Evolutionary conservation across 495 filamentous ascomycete genomes (phyloP), one percentile per base, ranked within the genome.

Genomic region (Penicilliopsis zonata): DNA sequence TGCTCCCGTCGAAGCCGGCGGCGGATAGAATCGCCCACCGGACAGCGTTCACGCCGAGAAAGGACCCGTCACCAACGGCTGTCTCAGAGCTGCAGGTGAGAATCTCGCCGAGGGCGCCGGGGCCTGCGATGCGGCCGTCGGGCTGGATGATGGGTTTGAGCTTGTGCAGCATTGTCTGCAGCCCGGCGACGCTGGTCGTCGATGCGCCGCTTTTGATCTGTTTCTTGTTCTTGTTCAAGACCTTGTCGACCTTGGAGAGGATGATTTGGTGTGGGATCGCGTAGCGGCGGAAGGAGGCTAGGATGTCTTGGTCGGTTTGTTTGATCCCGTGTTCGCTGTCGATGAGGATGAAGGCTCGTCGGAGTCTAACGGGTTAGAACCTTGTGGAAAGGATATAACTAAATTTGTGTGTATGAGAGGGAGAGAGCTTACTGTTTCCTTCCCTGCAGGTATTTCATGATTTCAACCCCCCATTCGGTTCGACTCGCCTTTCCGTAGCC

Each of bases 281-380:
- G 4, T 63, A 57, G 30, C 70, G 46, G 20, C 78, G 63, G 33
- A 96, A 67, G 24, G 80, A 45, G 13, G 53, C 47, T 9, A 98
- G 58, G 23, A 92, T 59, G 28, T 74, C 57, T 7, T 64, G 37
- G 52, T 98, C 90, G 3, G 57, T 70, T 12, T 60, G 44, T 49
- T 94, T 95, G 4, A 92, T 49, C n/a, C 86, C 86, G 35, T 86
- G 79, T 22, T 70, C 56, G 10, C 80, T 69, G 53, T 94, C 86
- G 3, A 98, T 66, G 17, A 98, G 67, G 28, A 98, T 46, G 40
- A 93, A 88, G 2, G 76, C 78, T n/a, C 84, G 70, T 29, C 74
- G 72, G 20, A 95, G 58, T 48, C 61, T 66, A 5, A 12, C 4
- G 14, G 14, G n/a, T n/a, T n/a, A n/a, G n/a, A n/a, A n/a, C n/a